phyloP scores from a whole-genome alignment of 179 eudicot species.

The Drosera spatulata region DNA sequence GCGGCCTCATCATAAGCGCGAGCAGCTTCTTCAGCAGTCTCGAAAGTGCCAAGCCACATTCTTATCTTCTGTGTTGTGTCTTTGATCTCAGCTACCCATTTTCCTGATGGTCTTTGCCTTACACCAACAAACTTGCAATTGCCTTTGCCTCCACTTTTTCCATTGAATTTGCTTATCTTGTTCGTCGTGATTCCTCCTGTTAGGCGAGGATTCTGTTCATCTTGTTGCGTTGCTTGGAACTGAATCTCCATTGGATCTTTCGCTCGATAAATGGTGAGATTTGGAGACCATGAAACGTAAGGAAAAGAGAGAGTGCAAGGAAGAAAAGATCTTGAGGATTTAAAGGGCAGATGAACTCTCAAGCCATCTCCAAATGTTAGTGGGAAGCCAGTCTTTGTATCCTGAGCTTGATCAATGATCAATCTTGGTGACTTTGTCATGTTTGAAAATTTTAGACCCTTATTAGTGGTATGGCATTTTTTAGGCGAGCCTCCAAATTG shows the following conservation, averaged over 20 bases:
- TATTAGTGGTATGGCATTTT: no score
- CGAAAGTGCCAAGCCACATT: slow-evolving; percentile 93
- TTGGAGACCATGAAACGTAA: slow-evolving; percentile 1
- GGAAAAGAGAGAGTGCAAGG: neutral
- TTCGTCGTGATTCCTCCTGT: neutral
- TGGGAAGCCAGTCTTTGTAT: slow-evolving; percentile 32
- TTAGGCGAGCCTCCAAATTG: no score
- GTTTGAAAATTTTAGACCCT: no score
- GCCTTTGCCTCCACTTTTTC: slow-evolving; percentile 14
- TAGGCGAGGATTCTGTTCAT: neutral
- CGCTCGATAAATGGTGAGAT: neutral
- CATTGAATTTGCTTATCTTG: slow-evolving; percentile 23
- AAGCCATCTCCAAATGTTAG: slow-evolving; percentile 4
- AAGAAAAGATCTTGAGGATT: neutral
- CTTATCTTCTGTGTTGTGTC: slow-evolving; percentile 86
- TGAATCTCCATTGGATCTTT: neutral
- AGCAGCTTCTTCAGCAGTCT: slow-evolving; percentile 87
- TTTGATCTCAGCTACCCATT: slow-evolving; percentile 94
- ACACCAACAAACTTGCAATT: slow-evolving; percentile 74
- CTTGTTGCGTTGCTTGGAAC: neutral
- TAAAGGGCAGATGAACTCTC: neutral
- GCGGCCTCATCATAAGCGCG: slow-evolving; percentile 91
- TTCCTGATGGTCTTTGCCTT: slow-evolving; percentile 88
- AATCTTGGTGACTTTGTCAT: no score
- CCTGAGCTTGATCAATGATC: slow-evolving; percentile 1